Evolutionary conservation across 2,329 filamentous ascomycete species (phyloP).

Genomic region (Microcyclosporella mali): DNA sequence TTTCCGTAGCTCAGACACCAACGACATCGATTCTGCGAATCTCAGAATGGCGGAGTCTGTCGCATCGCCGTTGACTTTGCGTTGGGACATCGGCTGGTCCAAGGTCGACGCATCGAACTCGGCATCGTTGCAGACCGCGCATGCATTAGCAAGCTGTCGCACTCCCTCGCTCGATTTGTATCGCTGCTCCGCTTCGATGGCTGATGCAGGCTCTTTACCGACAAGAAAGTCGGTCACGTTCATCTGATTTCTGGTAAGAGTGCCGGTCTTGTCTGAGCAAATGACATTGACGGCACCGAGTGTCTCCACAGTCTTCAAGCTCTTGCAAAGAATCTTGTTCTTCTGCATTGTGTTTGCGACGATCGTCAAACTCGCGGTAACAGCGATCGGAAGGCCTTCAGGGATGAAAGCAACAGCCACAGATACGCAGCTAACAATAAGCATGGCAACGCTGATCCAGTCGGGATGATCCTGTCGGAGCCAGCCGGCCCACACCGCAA

Average conservation of each 20-base stretch:
- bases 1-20: conserved; percentile 54
- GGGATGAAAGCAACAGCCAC: conserved; percentile 72
- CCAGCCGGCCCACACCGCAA: conserved; percentile 55
- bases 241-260: conserved; percentile 47
- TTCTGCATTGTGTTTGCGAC: conserved; percentile 70
- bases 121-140: conserved; percentile 66
- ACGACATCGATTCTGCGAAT: conserved; percentile 60
- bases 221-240: conserved; percentile 61
- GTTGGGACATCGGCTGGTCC: conserved; percentile 52
- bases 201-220: conserved; percentile 45
- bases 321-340: conserved; percentile 74
- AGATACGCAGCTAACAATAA: conserved; percentile 66
- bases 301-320: conserved; percentile 70
- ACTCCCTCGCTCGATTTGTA: conserved; percentile 38
- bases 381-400: conserved; percentile 64
- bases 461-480: conserved; percentile 59
- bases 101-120: conserved; percentile 64
- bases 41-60: conserved; percentile 70
- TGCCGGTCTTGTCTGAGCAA: conserved; percentile 73
- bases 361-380: conserved; percentile 64
- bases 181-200: conserved; percentile 44
- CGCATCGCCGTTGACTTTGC: conserved; percentile 66
- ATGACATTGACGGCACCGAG: conserved; percentile 67
- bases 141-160: conserved; percentile 54
- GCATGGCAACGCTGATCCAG: conserved; percentile 65